Base-by-base conservation (phyloP, 2,329 filamentous ascomycete species). In the Penicillium hesseltinei region DNA sequence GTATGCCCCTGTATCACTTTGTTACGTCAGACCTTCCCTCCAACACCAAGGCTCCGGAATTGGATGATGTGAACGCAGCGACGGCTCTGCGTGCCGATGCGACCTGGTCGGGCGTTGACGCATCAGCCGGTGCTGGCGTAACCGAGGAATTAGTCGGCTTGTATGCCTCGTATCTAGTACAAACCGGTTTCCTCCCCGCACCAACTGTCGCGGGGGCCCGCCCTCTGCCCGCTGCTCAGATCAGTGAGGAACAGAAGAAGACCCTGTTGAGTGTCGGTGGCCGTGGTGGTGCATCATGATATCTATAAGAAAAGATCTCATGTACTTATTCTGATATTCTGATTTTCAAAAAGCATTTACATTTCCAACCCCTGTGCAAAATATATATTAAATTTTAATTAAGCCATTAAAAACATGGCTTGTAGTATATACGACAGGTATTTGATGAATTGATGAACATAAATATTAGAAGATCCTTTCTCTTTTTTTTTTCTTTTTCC, bases 1-100 rank as follows among this genome's bases (percentile, higher is more conserved):
- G 75, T 3, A 83, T 89, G 75, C 89, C 89, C 0, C 81, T 92
- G 6, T 90, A 88, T 73, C 87, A 91, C 71, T 89, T 91, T 73
- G 87, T 87, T 42, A 85, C 84, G 23, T 82, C 82, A 25, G 85
- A 91, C 71, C 78, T 92, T n/a, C 88, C 88, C 0, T 80, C 81
- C 40, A 85, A 85, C 66, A 90, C 87, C 33, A 84, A 83, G 43
- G 88, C 90, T 0, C 88, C 88, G 0, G 88, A 90, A 70, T 82
- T 94, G 13, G 88, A 91, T 66, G 90, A 93, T 70, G 72, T 66
- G 36, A 91, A 94, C 68, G 84, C 90, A 0, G 80, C 83, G 1
- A 76, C 78, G 2, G 83, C 87, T 0, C 79, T 95, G 25, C 83
- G 83, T 69, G 80, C 81, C 4, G 88, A 92, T 67, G 80, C 80